phyloP scores from a whole-genome alignment of 495 filamentous ascomycete species.

The Penicillium verhagenii region DNA sequence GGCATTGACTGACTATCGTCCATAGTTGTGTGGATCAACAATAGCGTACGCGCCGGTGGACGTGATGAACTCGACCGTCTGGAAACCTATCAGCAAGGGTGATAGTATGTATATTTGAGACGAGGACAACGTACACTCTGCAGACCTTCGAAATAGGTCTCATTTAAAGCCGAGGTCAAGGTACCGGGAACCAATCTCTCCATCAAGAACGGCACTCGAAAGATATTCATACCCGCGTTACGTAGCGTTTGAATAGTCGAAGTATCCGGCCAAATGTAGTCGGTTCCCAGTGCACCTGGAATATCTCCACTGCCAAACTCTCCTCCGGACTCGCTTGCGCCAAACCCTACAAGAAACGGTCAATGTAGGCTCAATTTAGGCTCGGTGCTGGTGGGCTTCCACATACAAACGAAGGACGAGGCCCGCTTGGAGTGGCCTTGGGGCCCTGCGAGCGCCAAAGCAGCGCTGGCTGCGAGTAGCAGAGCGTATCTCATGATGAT shows the following conservation, averaged over 20 bases:
- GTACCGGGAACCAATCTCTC: conserved; percentile 58
- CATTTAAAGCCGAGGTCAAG: conserved; percentile 43
- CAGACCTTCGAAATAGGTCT: conserved; percentile 39
- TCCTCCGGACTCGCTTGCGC: conserved; percentile 27
- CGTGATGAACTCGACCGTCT: conserved; percentile 62
- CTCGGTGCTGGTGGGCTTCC: background rate
- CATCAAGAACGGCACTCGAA: conserved; percentile 70
- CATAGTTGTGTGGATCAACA: conserved; percentile 70
- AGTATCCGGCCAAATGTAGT: conserved; percentile 60
- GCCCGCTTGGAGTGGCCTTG: conserved; percentile 11
- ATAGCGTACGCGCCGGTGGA: conserved; percentile 60
- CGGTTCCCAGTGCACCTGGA: conserved; percentile 43
- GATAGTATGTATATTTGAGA: background rate
- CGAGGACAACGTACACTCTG: conserved; percentile 33
- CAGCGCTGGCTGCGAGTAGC: conserved; percentile 8
- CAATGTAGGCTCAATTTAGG: background rate
- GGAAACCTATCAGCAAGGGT: background rate
- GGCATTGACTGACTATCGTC: conserved; percentile 41
- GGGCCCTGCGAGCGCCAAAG: conserved; percentile 8
- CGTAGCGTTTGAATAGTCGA: conserved; percentile 54
- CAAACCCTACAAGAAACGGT: conserved; percentile 23
- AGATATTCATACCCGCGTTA: conserved; percentile 63
- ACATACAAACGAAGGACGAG: conserved; percentile 12
- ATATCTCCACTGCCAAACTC: conserved; percentile 26
- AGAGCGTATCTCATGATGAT: conserved; percentile 10